These are phyloP conservation scores for Schizosaccharomyces japonicus DNA, from an alignment of 805 yeast genomes.

Conservation along the genomic window DNA sequence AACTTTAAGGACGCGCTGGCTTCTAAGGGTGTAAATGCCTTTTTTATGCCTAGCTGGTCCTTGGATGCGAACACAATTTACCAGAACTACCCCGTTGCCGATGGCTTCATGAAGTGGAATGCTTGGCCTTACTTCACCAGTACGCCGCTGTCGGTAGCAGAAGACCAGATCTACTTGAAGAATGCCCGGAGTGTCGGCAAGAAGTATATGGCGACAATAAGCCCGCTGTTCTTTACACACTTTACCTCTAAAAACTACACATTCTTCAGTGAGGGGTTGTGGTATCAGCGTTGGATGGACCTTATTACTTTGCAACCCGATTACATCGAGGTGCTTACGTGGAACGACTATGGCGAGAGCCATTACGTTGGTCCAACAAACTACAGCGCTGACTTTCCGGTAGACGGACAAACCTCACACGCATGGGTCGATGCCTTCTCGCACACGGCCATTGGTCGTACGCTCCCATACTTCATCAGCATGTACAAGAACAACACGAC, in stretches of 20 bases:
- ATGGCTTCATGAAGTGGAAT: conserved; percentile 6
- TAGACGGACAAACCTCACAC: not conserved
- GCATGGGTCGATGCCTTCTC: conserved; percentile 4
- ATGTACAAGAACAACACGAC: not conserved
- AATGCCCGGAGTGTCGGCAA: not conserved
- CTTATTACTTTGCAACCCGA: conserved; percentile 5
- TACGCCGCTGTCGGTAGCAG: not conserved
- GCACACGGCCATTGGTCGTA: not conserved
- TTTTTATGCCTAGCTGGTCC: conserved; percentile 7
- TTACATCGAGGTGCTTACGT: conserved; percentile 6
- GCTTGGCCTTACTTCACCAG: conserved; percentile 6
- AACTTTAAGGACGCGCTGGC: conserved; percentile 1
- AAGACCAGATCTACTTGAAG: not conserved
- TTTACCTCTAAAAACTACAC: conserved; percentile 6
- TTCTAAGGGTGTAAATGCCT: not conserved
- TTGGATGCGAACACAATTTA: conserved; percentile 3
- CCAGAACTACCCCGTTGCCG: conserved; percentile 4
- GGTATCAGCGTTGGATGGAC: conserved; percentile 7
- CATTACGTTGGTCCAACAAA: conserved; percentile 7
- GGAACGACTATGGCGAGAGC: conserved; percentile 8
- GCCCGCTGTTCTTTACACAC: conserved; percentile 7
- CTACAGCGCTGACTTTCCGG: not conserved
- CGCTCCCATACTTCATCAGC: not conserved
- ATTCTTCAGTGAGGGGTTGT: conserved; percentile 5
- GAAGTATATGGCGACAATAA: conserved; percentile 7